Conservation (phyloP, 1,284 basidiomycete genomes). For the Binderoboletus segoi region DNA sequence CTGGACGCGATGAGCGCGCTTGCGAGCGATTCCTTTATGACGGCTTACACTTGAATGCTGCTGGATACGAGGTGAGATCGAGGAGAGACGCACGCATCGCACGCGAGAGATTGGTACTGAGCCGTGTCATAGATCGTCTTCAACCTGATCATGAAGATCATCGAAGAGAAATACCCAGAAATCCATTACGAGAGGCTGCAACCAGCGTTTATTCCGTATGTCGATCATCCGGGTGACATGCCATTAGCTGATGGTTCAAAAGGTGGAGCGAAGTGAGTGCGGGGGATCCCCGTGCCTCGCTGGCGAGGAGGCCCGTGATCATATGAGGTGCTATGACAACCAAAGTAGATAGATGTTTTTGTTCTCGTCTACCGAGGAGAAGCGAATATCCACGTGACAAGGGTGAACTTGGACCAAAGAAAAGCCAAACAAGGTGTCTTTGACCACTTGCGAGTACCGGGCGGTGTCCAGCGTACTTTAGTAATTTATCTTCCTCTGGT, state of each 20-base stretch:
- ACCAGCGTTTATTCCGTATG: slow-evolving; percentile 56
- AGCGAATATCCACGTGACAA: slow-evolving; percentile 28
- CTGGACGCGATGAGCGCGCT: slow-evolving; percentile 56
- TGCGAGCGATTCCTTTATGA: slow-evolving; percentile 60
- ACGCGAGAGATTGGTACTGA: slow-evolving; percentile 10
- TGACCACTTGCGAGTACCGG: too few relatives aligned
- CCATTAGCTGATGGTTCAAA: slow-evolving; percentile 3
- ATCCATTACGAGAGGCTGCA: slow-evolving; percentile 64
- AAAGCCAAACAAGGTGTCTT: slow-evolving; percentile 24
- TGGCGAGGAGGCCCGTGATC: slow-evolving; percentile 32
- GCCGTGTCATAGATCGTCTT: slow-evolving; percentile 58
- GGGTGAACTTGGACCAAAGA: slow-evolving; percentile 31
- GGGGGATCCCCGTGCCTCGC: slow-evolving; percentile 35
- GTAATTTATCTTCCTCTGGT: slow-evolving; percentile 18
- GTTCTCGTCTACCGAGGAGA: too few relatives aligned
- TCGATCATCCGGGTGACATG: slow-evolving; percentile 5
- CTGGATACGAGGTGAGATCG: slow-evolving; percentile 64
- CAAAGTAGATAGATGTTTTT: slow-evolving; percentile 1
- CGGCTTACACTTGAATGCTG: slow-evolving; percentile 76
- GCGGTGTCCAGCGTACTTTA: too few relatives aligned
- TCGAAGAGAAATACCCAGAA: slow-evolving; percentile 63
- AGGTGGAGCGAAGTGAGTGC: slow-evolving; percentile 47
- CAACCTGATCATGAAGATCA: slow-evolving; percentile 58
- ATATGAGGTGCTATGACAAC: slow-evolving; percentile 21
- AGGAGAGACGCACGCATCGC: not conserved